phyloP scores from a whole-genome alignment of 2,329 filamentous ascomycete genomes.

The Emergomyces orientalis region DNA sequence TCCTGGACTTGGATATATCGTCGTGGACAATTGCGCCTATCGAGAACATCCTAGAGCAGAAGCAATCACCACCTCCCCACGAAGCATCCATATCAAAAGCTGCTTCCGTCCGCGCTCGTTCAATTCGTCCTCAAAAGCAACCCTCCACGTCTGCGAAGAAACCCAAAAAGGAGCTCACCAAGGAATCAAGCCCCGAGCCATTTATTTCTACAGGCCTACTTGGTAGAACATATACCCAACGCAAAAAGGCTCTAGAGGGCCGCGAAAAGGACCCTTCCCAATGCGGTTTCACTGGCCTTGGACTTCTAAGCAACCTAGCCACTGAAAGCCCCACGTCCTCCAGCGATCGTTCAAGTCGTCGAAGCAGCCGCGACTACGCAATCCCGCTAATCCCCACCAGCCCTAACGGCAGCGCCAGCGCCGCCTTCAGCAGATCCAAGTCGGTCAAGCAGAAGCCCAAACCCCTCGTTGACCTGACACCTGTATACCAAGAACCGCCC shows the following conservation, averaged over 20 bases:
- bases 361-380: conserved; percentile 22
- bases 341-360: conserved; percentile 11
- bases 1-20: conserved; percentile 50
- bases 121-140: not conserved
- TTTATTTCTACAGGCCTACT: conserved; percentile 32
- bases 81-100: not conserved
- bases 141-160: not conserved
- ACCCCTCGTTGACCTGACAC: conserved; percentile 60
- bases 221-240: conserved; percentile 33
- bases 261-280: conserved; percentile 27
- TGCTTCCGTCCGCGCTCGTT: not conserved
- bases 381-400: conserved; percentile 2
- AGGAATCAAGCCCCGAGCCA: conserved; percentile 16
- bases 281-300: conserved; percentile 41
- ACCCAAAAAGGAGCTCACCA: not conserved
- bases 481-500: conserved; percentile 55
- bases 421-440: conserved; percentile 38
- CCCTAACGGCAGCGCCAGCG: conserved; percentile 19
- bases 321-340: conserved; percentile 3
- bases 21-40: conserved; percentile 38
- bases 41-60: conserved; percentile 32
- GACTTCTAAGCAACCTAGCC: conserved; percentile 46
- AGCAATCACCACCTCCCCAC: conserved; percentile 9
- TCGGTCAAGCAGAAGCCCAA: conserved; percentile 42
- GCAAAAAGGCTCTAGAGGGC: conserved; percentile 33